phyloP scores from a whole-genome alignment of 2,329 filamentous ascomycete genomes.

The Aureobasidium sp. region DNA sequence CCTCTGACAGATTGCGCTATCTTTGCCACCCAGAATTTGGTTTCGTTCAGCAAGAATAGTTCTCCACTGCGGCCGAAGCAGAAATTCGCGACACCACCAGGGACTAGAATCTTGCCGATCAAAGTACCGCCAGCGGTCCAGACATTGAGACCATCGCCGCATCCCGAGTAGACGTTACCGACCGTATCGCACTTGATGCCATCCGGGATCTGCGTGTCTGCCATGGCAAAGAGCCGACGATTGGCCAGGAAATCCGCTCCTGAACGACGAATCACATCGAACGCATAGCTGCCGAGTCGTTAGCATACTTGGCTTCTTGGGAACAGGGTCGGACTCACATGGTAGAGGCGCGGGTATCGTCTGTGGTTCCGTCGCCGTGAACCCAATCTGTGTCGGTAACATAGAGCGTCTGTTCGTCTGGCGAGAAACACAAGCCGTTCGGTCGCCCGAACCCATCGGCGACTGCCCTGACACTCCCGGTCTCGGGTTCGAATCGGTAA shows the following conservation, averaged over 20 bases:
- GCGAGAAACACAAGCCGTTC: constrained; percentile 49
- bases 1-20: background rate
- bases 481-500: constrained; percentile 45
- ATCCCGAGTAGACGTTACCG: constrained; percentile 15
- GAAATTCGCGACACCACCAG: constrained; percentile 29
- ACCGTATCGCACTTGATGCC: constrained; percentile 15
- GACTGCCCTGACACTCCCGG: constrained; percentile 42
- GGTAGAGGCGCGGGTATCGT: constrained; percentile 35
- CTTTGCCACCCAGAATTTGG: constrained; percentile 10
- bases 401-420: constrained; percentile 41
- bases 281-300: constrained; percentile 15
- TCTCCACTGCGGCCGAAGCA: constrained; percentile 29
- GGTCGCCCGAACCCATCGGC: constrained; percentile 47
- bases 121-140: constrained; percentile 12
- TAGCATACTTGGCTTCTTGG: background rate
- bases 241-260: constrained; percentile 14
- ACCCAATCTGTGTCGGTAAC: constrained; percentile 46
- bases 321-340: constrained; percentile 31
- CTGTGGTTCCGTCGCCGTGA: constrained; percentile 32
- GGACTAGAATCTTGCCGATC: constrained; percentile 38
- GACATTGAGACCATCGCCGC: constrained; percentile 14
- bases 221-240: constrained; percentile 14
- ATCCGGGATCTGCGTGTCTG: constrained; percentile 12
- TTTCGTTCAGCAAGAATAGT: constrained; percentile 37
- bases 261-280: constrained; percentile 22